Conservation (phyloP, 1,284 basidiomycete genomes). For the Taiwanofungus camphoratus region DNA sequence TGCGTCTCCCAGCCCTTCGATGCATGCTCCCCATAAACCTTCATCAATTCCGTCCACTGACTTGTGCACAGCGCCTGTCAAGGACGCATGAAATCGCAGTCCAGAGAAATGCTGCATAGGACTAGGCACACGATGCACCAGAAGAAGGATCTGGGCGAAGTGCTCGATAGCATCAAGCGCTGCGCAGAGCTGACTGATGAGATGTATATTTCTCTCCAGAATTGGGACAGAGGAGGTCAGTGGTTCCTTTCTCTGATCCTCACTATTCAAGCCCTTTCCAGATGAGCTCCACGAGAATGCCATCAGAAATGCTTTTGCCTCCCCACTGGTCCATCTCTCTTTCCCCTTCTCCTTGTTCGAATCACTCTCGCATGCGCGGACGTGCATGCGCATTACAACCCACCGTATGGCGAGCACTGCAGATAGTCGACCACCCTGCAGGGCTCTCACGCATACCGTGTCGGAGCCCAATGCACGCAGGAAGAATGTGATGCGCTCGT, state of each 20-base stretch:
- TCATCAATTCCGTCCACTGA: conserved; percentile 29
- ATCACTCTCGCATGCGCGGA: conserved; percentile 41
- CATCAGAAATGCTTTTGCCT: conserved; percentile 60
- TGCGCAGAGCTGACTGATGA: conserved; percentile 61
- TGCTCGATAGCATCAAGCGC: conserved; percentile 56
- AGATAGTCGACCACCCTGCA: conserved; percentile 42
- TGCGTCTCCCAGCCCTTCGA: conserved; percentile 42
- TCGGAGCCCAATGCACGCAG: conserved; percentile 56
- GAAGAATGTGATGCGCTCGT: conserved; percentile 52
- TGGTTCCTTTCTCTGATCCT: conserved; percentile 3
- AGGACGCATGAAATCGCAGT: conserved; percentile 43
- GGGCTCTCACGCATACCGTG: conserved; percentile 36
- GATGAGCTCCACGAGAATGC: conserved; percentile 33
- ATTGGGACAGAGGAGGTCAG: too few relatives aligned
- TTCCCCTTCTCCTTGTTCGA: conserved; percentile 48
- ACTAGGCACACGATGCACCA: conserved; percentile 40
- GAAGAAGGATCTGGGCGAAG: conserved; percentile 54
- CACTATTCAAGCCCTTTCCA: background rate
- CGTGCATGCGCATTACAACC: conserved; percentile 45
- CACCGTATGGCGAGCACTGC: conserved; percentile 55
- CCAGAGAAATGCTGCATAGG: conserved; percentile 53
- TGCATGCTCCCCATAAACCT: conserved; percentile 47
- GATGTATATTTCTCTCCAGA: conserved; percentile 60
- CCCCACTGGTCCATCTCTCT: conserved; percentile 65
- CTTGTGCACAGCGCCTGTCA: conserved; percentile 30